Evolutionary conservation across 257 asterid genomes (phyloP).

Genomic region (Lycium ferocissimum): DNA sequence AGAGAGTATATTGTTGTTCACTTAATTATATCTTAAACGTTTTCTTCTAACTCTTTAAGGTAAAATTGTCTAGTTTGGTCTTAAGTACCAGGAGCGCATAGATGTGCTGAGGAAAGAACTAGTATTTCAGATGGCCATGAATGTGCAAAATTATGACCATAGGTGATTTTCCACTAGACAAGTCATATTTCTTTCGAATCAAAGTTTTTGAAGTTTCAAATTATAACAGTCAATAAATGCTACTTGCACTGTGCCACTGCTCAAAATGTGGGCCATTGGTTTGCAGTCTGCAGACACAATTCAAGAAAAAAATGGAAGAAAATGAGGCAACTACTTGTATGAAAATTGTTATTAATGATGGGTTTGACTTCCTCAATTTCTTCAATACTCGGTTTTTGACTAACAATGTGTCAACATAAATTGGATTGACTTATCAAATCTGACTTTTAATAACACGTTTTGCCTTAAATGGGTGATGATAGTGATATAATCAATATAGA

Average conservation of each 20-base stretch:
- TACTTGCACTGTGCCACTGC: neutral
- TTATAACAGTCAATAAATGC: neutral
- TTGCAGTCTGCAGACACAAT: neutral
- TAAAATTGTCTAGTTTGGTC: no score
- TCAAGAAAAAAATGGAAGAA: neutral
- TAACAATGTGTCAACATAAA: conserved; percentile 36
- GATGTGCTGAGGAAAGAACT: no score
- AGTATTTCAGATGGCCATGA: no score
- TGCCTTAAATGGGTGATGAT: conserved; percentile 9
- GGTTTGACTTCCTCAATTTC: conserved; percentile 29
- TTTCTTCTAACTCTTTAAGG: no score
- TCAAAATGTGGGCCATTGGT: neutral
- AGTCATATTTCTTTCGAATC: neutral
- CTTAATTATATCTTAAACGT: no score
- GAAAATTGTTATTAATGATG: conserved; percentile 34
- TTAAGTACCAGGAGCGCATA: no score
- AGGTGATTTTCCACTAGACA: neutral
- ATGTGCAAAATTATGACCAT: neutral
- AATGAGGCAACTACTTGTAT: conserved; percentile 46
- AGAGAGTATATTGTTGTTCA: no score
- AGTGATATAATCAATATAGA: neutral
- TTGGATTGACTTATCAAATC: conserved; percentile 31
- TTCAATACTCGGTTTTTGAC: conserved; percentile 32
- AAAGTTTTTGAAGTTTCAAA: neutral
- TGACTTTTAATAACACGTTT: conserved; percentile 23